Base-by-base conservation (phyloP, 352 stramenopile genomes). In the Phytophthora macrochlamydospora region DNA sequence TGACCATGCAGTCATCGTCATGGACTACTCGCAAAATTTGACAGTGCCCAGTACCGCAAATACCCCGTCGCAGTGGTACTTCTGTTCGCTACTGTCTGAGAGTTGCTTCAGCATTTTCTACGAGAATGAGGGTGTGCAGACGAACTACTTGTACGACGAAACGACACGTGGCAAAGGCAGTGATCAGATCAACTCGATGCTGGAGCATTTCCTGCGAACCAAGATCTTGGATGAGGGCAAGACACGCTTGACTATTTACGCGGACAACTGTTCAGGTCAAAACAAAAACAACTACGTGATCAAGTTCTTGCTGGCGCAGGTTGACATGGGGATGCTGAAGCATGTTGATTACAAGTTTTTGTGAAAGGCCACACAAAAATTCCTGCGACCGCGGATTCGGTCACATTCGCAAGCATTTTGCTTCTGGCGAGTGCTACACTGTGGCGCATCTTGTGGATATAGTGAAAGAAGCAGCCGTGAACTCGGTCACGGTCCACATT, bases 281-380 rank as follows among this genome's bases (percentile, higher is more conserved):
- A 71, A 63, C 33, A 71, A 67, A 18, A 67, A 71, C 52, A 67
- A 71, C 8, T 46, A 42, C 7, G 51, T 63, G 1, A 49, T 67
- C 30, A 63, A 63, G 45, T 56, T 71, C 6, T 46, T 67, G 12
- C 18, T 62, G 7, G 45, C 48, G 9, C 42, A 24, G 29, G 31
- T 40, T 1, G 2, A 65, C 32, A 58, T 60, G 48, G 48, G 18
- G 2, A 14, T 28, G 11, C 62, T 56, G 2, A 30, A 62, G 49
- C n/a, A 13, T 7, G 29, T 68, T 2, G 28, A 44, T n/a, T 51
- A 51, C 18, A 67, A 65, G 18, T 73, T 65, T 65, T 73, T 30
- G 54, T 73, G 0, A 73, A 73, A n/a, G 59, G 59, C 1, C 54
- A 68, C 31, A 68, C 59, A 9, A 69, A 65, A 73, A 59, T 44